These are phyloP conservation scores for Lophiotrema nucula DNA, from an alignment of 495 filamentous ascomycete species.

Conservation along the genomic window DNA sequence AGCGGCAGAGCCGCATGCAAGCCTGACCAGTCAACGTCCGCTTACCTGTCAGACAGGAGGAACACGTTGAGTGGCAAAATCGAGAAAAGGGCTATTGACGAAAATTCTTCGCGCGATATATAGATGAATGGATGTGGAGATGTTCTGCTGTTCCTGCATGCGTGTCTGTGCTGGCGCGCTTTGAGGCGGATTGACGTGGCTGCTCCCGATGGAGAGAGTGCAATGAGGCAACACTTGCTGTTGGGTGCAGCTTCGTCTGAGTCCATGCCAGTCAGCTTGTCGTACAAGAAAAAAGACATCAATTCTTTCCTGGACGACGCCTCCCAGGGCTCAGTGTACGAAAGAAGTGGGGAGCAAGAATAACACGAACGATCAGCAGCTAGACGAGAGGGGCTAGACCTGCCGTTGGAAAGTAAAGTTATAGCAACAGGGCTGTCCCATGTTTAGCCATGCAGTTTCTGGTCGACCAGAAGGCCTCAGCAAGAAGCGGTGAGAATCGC, in stretches of 20 bases:
- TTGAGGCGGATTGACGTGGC: constrained; percentile 34
- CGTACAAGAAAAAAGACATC: constrained; percentile 6
- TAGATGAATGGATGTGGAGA: constrained; percentile 16
- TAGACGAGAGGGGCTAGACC: constrained; percentile 12
- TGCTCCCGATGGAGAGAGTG: constrained; percentile 10
- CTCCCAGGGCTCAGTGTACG: neutral
- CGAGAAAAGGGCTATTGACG: too few species aligned
- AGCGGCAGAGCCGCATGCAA: neutral
- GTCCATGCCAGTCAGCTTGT: neutral
- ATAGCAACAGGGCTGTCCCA: neutral
- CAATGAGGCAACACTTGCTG: too few species aligned
- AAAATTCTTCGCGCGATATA: constrained; percentile 21
- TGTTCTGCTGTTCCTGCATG: constrained; percentile 35
- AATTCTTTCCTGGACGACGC: neutral
- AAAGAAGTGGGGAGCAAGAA: neutral
- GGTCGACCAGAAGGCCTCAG: neutral
- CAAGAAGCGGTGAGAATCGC: constrained; percentile 29
- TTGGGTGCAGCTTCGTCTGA: neutral
- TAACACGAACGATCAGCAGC: constrained; percentile 18
- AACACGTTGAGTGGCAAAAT: constrained; percentile 9
- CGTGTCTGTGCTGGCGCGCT: constrained; percentile 1
- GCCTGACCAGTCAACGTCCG: neutral
- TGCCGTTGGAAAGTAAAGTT: constrained; percentile 25
- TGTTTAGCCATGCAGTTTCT: neutral
- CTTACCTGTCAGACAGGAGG: neutral